A percentile compares a stretch with the other conserved stretches of the same genome.
Evolutionary conservation across 495 filamentous ascomycete genomes (phyloP).

Genomic region (Saxophila tyrrhenica): DNA sequence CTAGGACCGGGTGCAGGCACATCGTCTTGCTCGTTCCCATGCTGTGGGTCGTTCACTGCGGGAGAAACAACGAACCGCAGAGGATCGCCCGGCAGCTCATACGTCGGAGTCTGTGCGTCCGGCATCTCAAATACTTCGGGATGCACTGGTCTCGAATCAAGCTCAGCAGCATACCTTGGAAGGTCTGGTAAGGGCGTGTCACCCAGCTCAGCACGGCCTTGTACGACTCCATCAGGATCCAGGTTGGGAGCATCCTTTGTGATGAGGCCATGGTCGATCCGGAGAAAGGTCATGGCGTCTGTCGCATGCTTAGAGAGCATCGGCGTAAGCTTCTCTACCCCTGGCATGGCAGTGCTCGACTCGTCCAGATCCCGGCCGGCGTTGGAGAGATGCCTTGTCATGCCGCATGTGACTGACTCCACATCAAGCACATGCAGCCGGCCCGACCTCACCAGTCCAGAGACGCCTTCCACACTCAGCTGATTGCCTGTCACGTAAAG

Average conservation of each 20-base stretch:
- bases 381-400: background rate
- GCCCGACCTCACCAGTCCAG: conserved; percentile 40
- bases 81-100: conserved; percentile 36
- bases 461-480: conserved; percentile 40
- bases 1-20: conserved; percentile 7
- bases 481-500: conserved; percentile 40
- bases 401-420: conserved; percentile 20
- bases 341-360: conserved; percentile 29
- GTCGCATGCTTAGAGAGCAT: conserved; percentile 37
- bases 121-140: conserved; percentile 33
- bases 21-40: background rate
- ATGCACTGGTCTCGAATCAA: conserved; percentile 12
- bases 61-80: conserved; percentile 19
- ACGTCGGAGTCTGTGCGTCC: conserved; percentile 29
- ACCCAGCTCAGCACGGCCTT: conserved; percentile 8
- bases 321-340: conserved; percentile 45
- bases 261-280: conserved; percentile 46
- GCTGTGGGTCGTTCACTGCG: conserved; percentile 1
- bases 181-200: conserved; percentile 7
- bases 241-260: conserved; percentile 38
- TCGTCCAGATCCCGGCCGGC: conserved; percentile 3
- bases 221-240: conserved; percentile 17
- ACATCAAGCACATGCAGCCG: conserved; percentile 44
- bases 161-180: conserved; percentile 18
- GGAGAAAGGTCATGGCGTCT: conserved; percentile 40